phyloP scores from a whole-genome alignment of 306 rosid genomes.

The Acacia crassicarpa region DNA sequence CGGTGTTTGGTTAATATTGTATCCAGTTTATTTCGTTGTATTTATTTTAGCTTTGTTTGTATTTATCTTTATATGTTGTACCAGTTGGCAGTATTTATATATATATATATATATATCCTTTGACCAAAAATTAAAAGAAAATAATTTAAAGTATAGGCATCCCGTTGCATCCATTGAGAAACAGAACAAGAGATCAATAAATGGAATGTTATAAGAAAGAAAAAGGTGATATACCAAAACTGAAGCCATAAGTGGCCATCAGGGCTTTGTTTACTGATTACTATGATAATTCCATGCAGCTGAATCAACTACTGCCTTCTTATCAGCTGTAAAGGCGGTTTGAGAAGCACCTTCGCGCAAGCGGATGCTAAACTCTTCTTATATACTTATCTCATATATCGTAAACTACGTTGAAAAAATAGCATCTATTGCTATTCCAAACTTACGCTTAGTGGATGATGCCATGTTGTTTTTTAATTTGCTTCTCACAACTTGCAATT shows the following conservation, averaged over 20 bases:
- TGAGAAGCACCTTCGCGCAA: too few relatives aligned
- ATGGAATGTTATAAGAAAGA: background rate
- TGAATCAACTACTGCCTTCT: conserved; percentile 65
- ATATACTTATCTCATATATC: too few relatives aligned
- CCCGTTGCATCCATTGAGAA: background rate
- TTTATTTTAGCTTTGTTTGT: too few relatives aligned
- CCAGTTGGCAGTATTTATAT: too few relatives aligned
- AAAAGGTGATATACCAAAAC: conserved; percentile 58
- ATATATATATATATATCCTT: too few relatives aligned
- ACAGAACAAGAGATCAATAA: conserved; percentile 6
- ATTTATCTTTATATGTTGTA: too few relatives aligned
- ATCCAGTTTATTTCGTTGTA: too few relatives aligned
- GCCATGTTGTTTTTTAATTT: conserved; percentile 48
- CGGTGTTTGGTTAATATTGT: too few relatives aligned
- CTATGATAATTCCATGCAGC: conserved; percentile 83
- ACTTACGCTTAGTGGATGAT: conserved; percentile 34
- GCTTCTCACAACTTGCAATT: conserved; percentile 17
- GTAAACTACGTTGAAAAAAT: too few relatives aligned
- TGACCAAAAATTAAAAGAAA: conserved; percentile 9
- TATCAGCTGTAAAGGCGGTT: conserved; percentile 39
- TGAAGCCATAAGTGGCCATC: conserved; percentile 83
- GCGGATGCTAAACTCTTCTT: too few relatives aligned
- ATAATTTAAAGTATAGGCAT: background rate
- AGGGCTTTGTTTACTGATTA: conserved; percentile 58
- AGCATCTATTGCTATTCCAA: too few relatives aligned